phyloP scores from a whole-genome alignment of 345 rosid genomes.

The Raphanus sativus region DNA sequence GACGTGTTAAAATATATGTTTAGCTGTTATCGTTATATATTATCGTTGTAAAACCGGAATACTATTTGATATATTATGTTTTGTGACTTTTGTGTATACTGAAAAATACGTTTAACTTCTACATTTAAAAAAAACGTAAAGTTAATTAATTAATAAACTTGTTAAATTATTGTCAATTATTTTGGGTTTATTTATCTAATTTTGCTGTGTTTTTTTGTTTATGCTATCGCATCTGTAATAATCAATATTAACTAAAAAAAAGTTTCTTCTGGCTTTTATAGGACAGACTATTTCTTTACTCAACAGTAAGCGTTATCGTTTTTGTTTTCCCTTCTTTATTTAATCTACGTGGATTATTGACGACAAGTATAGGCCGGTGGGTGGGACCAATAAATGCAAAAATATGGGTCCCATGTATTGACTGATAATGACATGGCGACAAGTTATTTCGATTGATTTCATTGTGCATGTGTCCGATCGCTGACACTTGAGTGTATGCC shows the following conservation, averaged over 20 bases:
- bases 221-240: too few relatives aligned
- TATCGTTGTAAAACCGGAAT: not conserved
- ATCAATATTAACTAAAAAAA: not conserved
- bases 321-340: not conserved
- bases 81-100: not conserved
- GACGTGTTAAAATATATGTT: not conserved
- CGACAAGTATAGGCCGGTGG: conserved; percentile 32
- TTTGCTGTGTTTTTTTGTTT: too few relatives aligned
- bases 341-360: conserved; percentile 31
- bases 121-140: not conserved
- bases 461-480: conserved; percentile 8
- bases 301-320: not conserved
- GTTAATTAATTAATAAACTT: too few relatives aligned
- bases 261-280: not conserved
- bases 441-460: conserved; percentile 12
- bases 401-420: not conserved
- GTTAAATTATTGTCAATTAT: too few relatives aligned
- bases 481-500: conserved; percentile 29
- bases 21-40: too few relatives aligned
- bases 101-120: not conserved
- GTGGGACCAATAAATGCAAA: conserved; percentile 15
- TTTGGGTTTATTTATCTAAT: too few relatives aligned
- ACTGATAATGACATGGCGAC: conserved; percentile 39
- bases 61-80: not conserved
- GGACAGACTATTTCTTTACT: not conserved